These are phyloP conservation scores for Cadophora sp. DNA, from an alignment of 2,329 filamentous ascomycete species.

Conservation along the genomic window DNA sequence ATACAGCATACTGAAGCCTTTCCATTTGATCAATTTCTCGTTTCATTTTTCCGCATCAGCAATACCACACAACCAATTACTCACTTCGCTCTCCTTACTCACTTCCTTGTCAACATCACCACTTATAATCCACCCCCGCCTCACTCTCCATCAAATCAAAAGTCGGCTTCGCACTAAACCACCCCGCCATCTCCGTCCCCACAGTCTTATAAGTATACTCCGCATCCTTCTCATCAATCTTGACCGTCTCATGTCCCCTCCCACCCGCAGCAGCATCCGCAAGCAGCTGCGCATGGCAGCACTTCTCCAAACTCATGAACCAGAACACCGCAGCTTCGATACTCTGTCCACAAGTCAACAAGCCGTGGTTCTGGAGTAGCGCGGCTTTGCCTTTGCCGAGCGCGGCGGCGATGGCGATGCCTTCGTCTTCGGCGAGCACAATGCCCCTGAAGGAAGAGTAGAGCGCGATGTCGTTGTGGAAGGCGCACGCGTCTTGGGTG, in stretches of 20 bases:
- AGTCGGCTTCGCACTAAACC: conserved; percentile 73
- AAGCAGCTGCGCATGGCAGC: conserved; percentile 56
- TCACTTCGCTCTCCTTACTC: neutral
- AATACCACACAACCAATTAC: neutral
- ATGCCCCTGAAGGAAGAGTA: conserved; percentile 57
- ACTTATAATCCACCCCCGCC: conserved; percentile 43
- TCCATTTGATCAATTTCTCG: neutral
- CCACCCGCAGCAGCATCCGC: conserved; percentile 67
- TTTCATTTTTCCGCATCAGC: neutral
- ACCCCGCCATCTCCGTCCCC: conserved; percentile 66
- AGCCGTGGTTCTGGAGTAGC: conserved; percentile 61
- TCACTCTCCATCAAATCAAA: conserved; percentile 74
- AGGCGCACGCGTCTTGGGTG: conserved; percentile 62
- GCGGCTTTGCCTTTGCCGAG: conserved; percentile 58
- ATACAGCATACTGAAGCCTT: neutral
- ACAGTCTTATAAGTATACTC: conserved; percentile 70
- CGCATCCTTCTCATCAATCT: conserved; percentile 73
- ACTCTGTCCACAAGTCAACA: conserved; percentile 56
- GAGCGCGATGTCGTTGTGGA: conserved; percentile 52
- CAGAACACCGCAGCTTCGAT: conserved; percentile 61
- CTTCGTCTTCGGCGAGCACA: conserved; percentile 59
- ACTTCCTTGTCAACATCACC: conserved; percentile 22
- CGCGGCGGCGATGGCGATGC: conserved; percentile 53
- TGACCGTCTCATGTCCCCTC: conserved; percentile 67
- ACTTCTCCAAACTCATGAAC: conserved; percentile 59